Conservation (phyloP, 169 alveolate genomes). For the Haemoproteus tartakovskyi region DNA sequence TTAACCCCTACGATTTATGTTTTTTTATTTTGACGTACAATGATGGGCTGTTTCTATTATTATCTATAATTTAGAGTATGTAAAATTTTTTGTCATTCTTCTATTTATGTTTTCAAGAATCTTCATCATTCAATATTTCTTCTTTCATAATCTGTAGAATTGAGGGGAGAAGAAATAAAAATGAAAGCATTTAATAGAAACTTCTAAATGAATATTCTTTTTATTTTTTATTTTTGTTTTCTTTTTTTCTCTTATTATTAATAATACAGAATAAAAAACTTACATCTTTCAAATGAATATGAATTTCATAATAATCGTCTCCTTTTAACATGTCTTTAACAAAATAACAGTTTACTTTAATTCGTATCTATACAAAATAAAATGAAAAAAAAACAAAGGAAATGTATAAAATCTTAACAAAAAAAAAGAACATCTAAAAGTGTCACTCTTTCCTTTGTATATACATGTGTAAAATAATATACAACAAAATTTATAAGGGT, state of each 20-base stretch:
- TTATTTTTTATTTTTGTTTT: no score
- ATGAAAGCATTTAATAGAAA: background rate
- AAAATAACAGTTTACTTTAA: slow-evolving; percentile 76
- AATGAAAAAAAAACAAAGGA: background rate
- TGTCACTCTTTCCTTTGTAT: background rate
- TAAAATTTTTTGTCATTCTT: background rate
- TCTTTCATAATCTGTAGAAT: slow-evolving; percentile 53
- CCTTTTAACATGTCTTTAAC: slow-evolving; percentile 80
- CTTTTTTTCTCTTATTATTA: background rate
- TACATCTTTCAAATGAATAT: slow-evolving; percentile 75
- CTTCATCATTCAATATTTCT: slow-evolving; percentile 61
- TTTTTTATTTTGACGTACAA: no score
- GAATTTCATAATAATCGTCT: slow-evolving; percentile 72
- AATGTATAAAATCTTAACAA: background rate
- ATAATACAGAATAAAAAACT: background rate
- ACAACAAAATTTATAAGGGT: no score
- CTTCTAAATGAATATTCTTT: background rate
- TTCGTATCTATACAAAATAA: slow-evolving; percentile 67
- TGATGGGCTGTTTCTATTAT: background rate
- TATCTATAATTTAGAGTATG: background rate
- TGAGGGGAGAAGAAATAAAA: background rate
- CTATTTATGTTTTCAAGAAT: slow-evolving; percentile 3
- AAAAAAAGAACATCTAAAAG: background rate
- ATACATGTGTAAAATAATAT: no score
- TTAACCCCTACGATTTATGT: no score